A percentile compares a stretch with the other conserved stretches of the same genome.
Conservation (phyloP, 768 basidiomycete genomes). For the Suillus subluteus region DNA sequence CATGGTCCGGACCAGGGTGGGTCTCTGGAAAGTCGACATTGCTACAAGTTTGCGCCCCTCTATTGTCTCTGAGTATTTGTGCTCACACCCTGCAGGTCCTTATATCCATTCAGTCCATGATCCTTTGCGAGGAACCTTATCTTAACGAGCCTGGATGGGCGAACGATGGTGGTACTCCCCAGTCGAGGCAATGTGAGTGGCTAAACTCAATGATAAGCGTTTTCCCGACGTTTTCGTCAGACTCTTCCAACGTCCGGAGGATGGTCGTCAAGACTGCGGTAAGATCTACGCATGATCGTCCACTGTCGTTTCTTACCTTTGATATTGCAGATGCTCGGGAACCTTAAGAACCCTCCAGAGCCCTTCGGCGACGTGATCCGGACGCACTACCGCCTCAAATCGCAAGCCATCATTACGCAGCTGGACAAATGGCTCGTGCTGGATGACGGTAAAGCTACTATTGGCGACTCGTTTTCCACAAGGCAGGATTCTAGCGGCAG, state of each 20-base stretch:
- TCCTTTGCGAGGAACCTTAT: constrained; percentile 90
- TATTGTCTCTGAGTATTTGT: neutral
- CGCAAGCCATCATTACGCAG: constrained; percentile 66
- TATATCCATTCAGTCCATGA: constrained; percentile 96
- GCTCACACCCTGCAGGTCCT: constrained; percentile 53
- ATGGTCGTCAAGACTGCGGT: constrained; percentile 93
- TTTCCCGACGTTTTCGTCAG: constrained; percentile 41
- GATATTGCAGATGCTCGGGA: constrained; percentile 73
- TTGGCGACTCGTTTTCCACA: constrained; percentile 54
- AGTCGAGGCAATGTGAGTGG: constrained; percentile 74
- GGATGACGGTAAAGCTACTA: constrained; percentile 72
- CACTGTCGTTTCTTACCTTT: constrained; percentile 12
- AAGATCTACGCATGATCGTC: constrained; percentile 26
- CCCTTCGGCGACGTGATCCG: constrained; percentile 86
- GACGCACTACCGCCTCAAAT: constrained; percentile 90
- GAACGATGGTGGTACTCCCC: constrained; percentile 66
- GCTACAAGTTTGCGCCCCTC: constrained; percentile 60
- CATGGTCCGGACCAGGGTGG: constrained; percentile 96
- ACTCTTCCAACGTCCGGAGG: constrained; percentile 89
- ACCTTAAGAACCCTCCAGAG: constrained; percentile 79
- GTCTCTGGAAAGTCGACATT: constrained; percentile 87
- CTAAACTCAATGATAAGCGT: neutral
- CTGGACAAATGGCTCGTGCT: constrained; percentile 76
- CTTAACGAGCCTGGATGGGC: constrained; percentile 94
- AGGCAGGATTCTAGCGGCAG: constrained; percentile 47